A percentile compares a stretch with the other conserved stretches of the same genome.
Conservation (phyloP, 2,329 filamentous ascomycete species). For the Ophiostoma himal-ulmi region DNA sequence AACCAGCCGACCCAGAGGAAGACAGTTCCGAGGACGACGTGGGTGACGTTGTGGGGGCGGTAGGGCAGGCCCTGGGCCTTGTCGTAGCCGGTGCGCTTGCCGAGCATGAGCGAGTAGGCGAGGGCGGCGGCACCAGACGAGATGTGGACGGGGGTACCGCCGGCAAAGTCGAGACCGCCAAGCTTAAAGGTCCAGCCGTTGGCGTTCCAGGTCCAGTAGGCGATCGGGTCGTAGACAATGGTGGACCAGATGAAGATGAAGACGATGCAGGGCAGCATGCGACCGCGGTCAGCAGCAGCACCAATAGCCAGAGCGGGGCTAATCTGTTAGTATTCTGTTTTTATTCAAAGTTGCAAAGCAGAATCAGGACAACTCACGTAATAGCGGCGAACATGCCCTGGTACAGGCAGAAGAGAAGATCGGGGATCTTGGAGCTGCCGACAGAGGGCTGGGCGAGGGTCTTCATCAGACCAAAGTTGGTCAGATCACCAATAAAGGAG, state of each 20-base stretch:
- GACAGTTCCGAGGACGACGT: conserved; percentile 86
- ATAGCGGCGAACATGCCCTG: conserved; percentile 87
- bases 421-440: conserved; percentile 65
- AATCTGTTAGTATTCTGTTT: background rate
- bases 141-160: conserved; percentile 86
- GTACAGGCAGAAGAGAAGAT: conserved; percentile 78
- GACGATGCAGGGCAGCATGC: conserved; percentile 80
- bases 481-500: conserved; percentile 70
- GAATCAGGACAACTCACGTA: conserved; percentile 55
- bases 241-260: conserved; percentile 95
- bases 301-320: conserved; percentile 25
- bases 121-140: conserved; percentile 75
- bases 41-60: conserved; percentile 85
- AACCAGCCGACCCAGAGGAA: conserved; percentile 97
- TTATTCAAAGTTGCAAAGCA: background rate
- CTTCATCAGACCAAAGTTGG: conserved; percentile 75
- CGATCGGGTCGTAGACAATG: conserved; percentile 84
- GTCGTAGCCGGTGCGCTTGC: conserved; percentile 76
- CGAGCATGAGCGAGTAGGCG: conserved; percentile 86
- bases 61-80: conserved; percentile 79
- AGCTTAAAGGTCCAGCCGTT: conserved; percentile 72
- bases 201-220: conserved; percentile 92
- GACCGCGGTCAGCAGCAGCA: conserved; percentile 77
- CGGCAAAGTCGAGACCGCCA: conserved; percentile 82
- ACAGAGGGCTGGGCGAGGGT: conserved; percentile 71